Conservation (phyloP, 257 asterid species). For the Fraxinus americana region DNA sequence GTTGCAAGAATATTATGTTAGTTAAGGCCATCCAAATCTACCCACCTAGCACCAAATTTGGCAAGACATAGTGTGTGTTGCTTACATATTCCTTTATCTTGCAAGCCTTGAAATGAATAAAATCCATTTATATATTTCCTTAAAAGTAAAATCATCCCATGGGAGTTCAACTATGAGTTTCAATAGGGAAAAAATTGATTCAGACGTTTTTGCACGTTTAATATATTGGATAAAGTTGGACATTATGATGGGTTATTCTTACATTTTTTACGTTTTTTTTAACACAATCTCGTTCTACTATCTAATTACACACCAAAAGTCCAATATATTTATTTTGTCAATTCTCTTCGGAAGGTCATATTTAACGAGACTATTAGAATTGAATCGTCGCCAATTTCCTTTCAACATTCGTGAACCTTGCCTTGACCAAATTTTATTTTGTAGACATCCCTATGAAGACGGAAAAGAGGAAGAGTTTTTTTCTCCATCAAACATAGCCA, state of each 20-base stretch:
- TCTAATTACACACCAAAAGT: too few relatives aligned
- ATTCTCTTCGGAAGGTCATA: neutral
- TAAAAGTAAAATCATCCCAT: too few relatives aligned
- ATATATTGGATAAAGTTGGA: neutral
- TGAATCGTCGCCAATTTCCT: neutral
- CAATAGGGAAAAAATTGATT: too few relatives aligned
- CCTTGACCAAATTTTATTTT: neutral
- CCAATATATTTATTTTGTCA: too few relatives aligned
- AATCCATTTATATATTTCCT: neutral
- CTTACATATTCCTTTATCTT: neutral
- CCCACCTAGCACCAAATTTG: neutral
- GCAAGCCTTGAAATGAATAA: neutral
- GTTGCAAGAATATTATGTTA: conserved; percentile 18
- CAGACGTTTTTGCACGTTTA: too few relatives aligned
- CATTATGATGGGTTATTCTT: too few relatives aligned
- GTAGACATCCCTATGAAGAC: too few relatives aligned
- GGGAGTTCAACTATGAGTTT: too few relatives aligned
- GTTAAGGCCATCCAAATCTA: conserved; percentile 4
- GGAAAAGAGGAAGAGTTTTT: neutral
- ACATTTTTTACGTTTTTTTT: too few relatives aligned
- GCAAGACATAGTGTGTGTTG: neutral
- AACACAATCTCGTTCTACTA: too few relatives aligned
- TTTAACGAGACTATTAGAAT: neutral
- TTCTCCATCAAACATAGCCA: neutral
- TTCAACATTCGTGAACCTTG: too few relatives aligned